Conservation (phyloP, 2,329 filamentous ascomycete genomes). For the Clarireedia homoeocarpa region DNA sequence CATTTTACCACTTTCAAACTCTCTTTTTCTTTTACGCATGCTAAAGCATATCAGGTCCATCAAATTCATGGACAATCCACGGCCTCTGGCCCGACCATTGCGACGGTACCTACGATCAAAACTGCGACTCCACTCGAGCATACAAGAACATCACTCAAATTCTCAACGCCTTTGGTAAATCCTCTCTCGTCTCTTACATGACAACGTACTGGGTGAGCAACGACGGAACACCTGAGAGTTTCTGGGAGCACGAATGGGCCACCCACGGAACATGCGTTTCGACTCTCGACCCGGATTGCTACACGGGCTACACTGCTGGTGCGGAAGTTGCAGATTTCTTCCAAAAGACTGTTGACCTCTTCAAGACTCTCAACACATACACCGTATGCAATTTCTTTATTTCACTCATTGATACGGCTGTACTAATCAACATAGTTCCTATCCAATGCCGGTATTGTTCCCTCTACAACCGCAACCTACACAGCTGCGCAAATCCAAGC, state of each 20-base stretch:
- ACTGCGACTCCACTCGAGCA: constrained; percentile 54
- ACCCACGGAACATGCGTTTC: constrained; percentile 70
- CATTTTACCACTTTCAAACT: too few relatives aligned
- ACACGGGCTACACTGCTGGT: constrained; percentile 33
- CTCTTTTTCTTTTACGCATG: neutral
- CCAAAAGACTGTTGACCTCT: constrained; percentile 28
- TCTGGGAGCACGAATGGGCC: constrained; percentile 70
- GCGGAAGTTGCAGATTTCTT: constrained; percentile 50
- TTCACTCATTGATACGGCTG: neutral
- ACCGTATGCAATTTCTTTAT: constrained; percentile 31
- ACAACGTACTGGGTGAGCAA: constrained; percentile 54
- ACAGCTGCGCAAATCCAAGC: constrained; percentile 35
- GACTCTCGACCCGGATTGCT: constrained; percentile 61
- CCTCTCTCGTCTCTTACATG: constrained; percentile 58
- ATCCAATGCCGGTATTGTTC: constrained; percentile 50
- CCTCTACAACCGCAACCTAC: constrained; percentile 36
- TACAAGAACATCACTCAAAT: constrained; percentile 60
- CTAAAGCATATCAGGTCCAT: constrained; percentile 32
- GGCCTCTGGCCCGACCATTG: constrained; percentile 60
- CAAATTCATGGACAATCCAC: constrained; percentile 65
- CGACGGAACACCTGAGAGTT: constrained; percentile 50
- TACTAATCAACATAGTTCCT: constrained; percentile 38
- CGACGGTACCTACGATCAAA: constrained; percentile 59
- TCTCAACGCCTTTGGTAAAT: constrained; percentile 44
- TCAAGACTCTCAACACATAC: constrained; percentile 60